Evolutionary conservation across 192 early-diverging fungal species (phyloP).

Genomic region (Phycomyces blakesleeanus): DNA sequence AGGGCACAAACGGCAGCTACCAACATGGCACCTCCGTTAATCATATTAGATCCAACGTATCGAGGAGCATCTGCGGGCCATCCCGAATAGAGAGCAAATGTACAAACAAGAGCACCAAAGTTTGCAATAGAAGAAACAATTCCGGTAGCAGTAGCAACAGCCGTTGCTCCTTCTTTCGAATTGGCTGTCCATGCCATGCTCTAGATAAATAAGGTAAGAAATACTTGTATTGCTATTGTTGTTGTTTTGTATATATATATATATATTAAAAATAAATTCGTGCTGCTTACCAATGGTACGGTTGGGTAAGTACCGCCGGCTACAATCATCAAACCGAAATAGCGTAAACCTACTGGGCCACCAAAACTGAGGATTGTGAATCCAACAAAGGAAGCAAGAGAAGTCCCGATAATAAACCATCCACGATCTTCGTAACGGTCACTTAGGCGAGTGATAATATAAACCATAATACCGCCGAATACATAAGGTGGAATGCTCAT

Average conservation of each 20-base stretch:
- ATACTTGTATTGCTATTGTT: not conserved
- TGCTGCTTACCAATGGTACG: conserved; percentile 26
- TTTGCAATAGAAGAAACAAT: conserved; percentile 35
- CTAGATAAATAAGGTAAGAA: conserved; percentile 8
- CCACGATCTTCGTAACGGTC: conserved; percentile 16
- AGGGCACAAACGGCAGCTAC: conserved; percentile 29
- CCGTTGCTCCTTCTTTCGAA: conserved; percentile 27
- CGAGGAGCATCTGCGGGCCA: conserved; percentile 31
- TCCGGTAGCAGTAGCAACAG: conserved; percentile 32
- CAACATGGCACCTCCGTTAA: conserved; percentile 31
- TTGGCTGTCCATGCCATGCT: conserved; percentile 38
- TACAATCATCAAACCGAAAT: conserved; percentile 35
- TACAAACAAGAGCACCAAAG: conserved; percentile 33
- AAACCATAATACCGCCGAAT: conserved; percentile 27
- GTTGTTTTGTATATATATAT: not conserved
- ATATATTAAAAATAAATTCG: no score
- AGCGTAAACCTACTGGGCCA: conserved; percentile 19
- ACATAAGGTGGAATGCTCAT: conserved; percentile 36
- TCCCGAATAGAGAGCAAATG: conserved; percentile 32
- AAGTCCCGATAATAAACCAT: conserved; percentile 30
- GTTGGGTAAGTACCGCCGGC: conserved; percentile 36
- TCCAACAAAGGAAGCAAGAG: conserved; percentile 20
- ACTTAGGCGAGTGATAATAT: conserved; percentile 22
- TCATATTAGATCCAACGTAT: conserved; percentile 35
- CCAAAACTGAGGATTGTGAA: conserved; percentile 32